These are phyloP conservation scores for Silene latifolia DNA, from an alignment of 148 eudicot genomes.

Conservation along the genomic window DNA sequence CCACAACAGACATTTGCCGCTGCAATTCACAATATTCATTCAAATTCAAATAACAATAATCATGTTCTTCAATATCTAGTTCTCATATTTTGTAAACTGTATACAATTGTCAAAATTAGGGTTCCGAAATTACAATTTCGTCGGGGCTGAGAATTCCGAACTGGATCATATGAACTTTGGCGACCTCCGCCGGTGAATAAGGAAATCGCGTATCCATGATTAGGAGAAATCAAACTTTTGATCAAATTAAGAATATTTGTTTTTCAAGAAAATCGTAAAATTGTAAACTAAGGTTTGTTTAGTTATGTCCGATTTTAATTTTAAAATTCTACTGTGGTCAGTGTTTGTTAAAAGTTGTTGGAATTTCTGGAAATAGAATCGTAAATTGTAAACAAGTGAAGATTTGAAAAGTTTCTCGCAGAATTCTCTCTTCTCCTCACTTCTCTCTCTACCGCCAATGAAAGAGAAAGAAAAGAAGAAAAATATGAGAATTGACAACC, in stretches of 20 bases:
- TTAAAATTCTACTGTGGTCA: not conserved
- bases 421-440: not conserved
- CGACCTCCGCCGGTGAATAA: conserved; percentile 87
- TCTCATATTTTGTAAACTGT: not conserved
- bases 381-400: not conserved
- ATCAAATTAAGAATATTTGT: not conserved
- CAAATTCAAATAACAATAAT: not conserved
- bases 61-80: not conserved
- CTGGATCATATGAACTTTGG: conserved; percentile 86
- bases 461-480: not conserved
- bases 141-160: conserved; percentile 97
- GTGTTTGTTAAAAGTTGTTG: not conserved
- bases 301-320: not conserved
- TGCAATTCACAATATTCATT: conserved; percentile 28
- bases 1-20: conserved; percentile 99
- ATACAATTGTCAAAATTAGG: conserved; percentile 10
- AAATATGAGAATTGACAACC: not conserved
- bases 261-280: no score
- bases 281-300: not conserved
- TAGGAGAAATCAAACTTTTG: not conserved
- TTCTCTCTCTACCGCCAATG: conserved; percentile 22
- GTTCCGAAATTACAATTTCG: conserved; percentile 64
- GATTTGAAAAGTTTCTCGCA: not conserved
- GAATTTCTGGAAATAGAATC: not conserved
- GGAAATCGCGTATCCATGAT: conserved; percentile 86